Evolutionary conservation across 495 filamentous ascomycete species (phyloP).

Genomic region (Ramalina intermedia): DNA sequence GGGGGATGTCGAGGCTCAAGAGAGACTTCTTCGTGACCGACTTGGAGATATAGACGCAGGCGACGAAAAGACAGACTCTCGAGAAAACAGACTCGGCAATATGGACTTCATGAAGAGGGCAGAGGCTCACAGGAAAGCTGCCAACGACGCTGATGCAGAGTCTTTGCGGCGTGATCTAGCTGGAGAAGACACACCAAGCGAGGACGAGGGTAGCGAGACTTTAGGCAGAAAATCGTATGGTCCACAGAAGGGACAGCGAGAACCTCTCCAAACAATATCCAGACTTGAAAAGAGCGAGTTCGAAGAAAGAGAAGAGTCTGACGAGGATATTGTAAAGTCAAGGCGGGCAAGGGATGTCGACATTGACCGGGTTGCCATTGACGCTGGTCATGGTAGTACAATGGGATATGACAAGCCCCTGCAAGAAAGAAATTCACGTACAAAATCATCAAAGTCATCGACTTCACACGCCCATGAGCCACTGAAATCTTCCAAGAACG

Average conservation of each 20-base stretch:
- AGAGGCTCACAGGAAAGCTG: conserved; percentile 56
- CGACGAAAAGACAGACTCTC: conserved; percentile 26
- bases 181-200: conserved; percentile 38
- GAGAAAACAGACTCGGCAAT: conserved; percentile 36
- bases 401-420: too few species aligned
- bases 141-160: conserved; percentile 71
- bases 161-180: conserved; percentile 58
- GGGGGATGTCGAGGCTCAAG: conserved; percentile 43
- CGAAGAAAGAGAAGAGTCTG: conserved; percentile 42
- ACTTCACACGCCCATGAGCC: too few species aligned
- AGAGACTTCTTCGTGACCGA: conserved; percentile 38
- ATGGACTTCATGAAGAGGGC: conserved; percentile 92
- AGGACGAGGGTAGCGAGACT: conserved; percentile 35
- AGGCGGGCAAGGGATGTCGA: conserved; percentile 15
- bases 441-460: too few species aligned
- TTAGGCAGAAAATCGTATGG: conserved; percentile 55
- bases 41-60: conserved; percentile 53
- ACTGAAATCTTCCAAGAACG: too few species aligned
- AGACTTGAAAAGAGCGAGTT: conserved; percentile 36
- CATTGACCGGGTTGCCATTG: conserved; percentile 7
- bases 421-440: too few species aligned
- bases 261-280: conserved; percentile 10
- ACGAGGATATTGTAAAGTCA: conserved; percentile 30
- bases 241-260: conserved; percentile 19
- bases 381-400: not conserved